Base-by-base conservation (phyloP, 2,329 filamentous ascomycete species). In the Venturia carpophila region DNA sequence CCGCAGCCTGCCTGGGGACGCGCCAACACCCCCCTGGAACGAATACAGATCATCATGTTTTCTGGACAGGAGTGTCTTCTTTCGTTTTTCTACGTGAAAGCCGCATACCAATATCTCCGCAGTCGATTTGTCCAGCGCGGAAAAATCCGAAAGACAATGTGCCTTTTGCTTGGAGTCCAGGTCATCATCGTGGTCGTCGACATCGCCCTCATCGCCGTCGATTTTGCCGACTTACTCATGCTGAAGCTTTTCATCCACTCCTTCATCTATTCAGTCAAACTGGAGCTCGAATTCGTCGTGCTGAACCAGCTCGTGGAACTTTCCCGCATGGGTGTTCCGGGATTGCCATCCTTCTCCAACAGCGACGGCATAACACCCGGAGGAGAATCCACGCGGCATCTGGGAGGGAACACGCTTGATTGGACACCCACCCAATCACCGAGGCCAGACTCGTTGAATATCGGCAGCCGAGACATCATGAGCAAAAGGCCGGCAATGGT, bases 201-300 rank as follows among this genome's bases (percentile, higher is more conserved):
- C 27, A 64, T 65, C 27, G 27, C 60, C 24, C 39, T 65, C 30
- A 52, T 65, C 7, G 45, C 34, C 41, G 43, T 58, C 43, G 64
- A 65, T n/a, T 65, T 62, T 39, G 27, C 45, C 13, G 21, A 34
- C 24, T 42, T 55, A 34, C 30, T 55, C 9, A 49, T n/a, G 34
- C 34, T 63, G 34, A 65, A 58, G 47, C 47, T 62, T 19, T 63
- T 55, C 49, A 49, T 63, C 21, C 64, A 58, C n/a, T 55, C 43
- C 5, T 64, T 52, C 34, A 27, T 52, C 19, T 64, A 64, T 19
- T 52, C 65, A 24, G 64, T 70, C 64, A 70, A 70, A 47, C 63
- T 70, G n/a, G 66, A 66, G 21, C 60, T 70, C 24, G 69, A 70
- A 60, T 69, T 70, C 42, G 64, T 66, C 17, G 68, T 70, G 43